These are phyloP conservation scores for Salix exigua DNA, from an alignment of 345 rosid species.

Conservation along the genomic window DNA sequence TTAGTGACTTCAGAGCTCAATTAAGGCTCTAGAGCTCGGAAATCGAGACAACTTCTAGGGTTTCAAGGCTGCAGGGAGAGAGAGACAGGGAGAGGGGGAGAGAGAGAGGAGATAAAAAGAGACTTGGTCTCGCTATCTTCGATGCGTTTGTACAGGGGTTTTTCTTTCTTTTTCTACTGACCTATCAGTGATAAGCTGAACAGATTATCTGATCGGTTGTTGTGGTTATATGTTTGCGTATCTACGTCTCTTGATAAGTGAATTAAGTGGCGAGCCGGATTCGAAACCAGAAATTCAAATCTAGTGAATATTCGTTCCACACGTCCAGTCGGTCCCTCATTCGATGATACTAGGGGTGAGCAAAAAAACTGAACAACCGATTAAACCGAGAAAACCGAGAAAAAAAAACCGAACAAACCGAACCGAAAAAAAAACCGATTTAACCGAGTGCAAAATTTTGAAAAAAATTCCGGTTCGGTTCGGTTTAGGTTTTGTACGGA, in stretches of 20 bases:
- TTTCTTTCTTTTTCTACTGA: slow-evolving; percentile 35
- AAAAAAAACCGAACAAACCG: too few relatives aligned
- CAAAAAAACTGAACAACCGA: too few relatives aligned
- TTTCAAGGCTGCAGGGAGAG: slow-evolving; percentile 47
- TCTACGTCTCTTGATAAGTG: slow-evolving; percentile 27
- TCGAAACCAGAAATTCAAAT: slow-evolving; percentile 61
- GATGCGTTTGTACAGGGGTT: slow-evolving; percentile 68
- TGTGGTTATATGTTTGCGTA: neutral
- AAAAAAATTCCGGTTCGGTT: too few relatives aligned
- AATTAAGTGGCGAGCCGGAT: slow-evolving; percentile 38
- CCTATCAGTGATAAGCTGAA: slow-evolving; percentile 5
- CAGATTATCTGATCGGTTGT: accelerated
- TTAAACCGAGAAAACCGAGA: too few relatives aligned
- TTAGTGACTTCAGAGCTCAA: slow-evolving; percentile 5
- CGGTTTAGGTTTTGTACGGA: too few relatives aligned
- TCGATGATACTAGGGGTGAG: too few relatives aligned
- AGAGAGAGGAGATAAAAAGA: slow-evolving; percentile 12
- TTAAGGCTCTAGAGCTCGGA: slow-evolving; percentile 17
- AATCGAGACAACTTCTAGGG: slow-evolving; percentile 62
- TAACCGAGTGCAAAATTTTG: too few relatives aligned
- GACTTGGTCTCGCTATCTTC: slow-evolving; percentile 79
- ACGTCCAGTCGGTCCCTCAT: slow-evolving; percentile 57
- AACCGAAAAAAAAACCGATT: too few relatives aligned
- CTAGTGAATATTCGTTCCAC: slow-evolving; percentile 56
- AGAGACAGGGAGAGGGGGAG: slow-evolving; percentile 24